Evolutionary conservation across 371 early-diverging fungal genomes (phyloP), one percentile per base, ranked within the genome.

Genomic region (Apophysomyces variabilis): DNA sequence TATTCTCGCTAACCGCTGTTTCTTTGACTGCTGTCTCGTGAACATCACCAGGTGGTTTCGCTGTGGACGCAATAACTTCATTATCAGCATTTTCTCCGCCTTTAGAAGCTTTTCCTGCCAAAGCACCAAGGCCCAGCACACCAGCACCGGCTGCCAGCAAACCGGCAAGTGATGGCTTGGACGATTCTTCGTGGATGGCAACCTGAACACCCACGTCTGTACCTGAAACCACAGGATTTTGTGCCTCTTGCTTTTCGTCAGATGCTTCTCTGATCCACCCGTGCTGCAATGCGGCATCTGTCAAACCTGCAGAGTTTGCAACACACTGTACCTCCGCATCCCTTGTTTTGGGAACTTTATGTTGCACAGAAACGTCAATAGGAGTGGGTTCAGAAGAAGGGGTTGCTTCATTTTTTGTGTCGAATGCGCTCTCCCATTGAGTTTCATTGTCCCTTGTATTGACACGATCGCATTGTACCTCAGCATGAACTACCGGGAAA

Each of bases 211-310:
- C 54, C 9, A 50, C 21, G 9, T 50, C 54, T 21, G 21, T 50
- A 50, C 54, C 54, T 9, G 21, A 26, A 21, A 50, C 11, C 3
- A 11, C 21, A 21, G 35, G 3, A 7, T 26, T 26, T 50, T n/a
- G n/a, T 21, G 47, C 47, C n/a, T n/a, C 21, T 50, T 50, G 54
- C n/a, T 50, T 50, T 21, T n/a, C 54, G 0, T 50, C 32, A 7
- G 54, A 26, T 50, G 54, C 54, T 50, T 47, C 47, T 13, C 54
- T 35, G 21, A 50, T 21, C 54, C 54, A 50, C 54, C 54, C 54
- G 54, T 50, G 54, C 54, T 50, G 54, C 54, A 50, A 50, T 50
- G 54, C 54, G 54, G 21, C 54, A 50, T 50, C 54, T 50, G 54
- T 50, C 54, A 50, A 50, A 50, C 54, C 54, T 50, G 54, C 54